phyloP scores from a whole-genome alignment of 139 green algal genomes.

The Prasinococcaceae sp. region DNA sequence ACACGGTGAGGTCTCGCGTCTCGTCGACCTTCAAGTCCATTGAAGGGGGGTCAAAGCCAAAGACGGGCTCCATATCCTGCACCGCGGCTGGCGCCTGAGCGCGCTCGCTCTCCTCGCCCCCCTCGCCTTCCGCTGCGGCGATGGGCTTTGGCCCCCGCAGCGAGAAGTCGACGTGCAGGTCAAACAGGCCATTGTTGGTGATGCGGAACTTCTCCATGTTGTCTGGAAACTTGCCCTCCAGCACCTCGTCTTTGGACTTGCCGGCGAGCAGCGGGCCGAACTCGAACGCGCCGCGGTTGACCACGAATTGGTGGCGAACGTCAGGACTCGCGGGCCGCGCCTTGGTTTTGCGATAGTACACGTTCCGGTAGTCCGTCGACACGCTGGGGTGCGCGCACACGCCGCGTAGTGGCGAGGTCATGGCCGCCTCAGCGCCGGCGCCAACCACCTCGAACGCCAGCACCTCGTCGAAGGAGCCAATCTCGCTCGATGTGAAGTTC shows the following conservation, averaged over 20 bases:
- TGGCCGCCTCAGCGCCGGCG: slow-evolving; percentile 13
- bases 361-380: slow-evolving; percentile 29
- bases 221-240: slow-evolving; percentile 27
- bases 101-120: slow-evolving; percentile 3
- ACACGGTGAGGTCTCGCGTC: slow-evolving; percentile 43
- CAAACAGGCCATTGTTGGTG: slow-evolving; percentile 61
- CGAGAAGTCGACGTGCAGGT: slow-evolving; percentile 37
- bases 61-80: neutral
- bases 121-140: slow-evolving; percentile 1
- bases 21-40: slow-evolving; percentile 48
- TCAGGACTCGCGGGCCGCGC: slow-evolving; percentile 26
- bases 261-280: slow-evolving; percentile 53
- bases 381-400: slow-evolving; percentile 54
- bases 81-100: neutral
- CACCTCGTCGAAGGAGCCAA: slow-evolving; percentile 37
- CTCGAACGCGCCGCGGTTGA: slow-evolving; percentile 44
- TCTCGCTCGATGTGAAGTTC: slow-evolving; percentile 32
- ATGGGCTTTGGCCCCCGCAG: slow-evolving; percentile 23
- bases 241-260: slow-evolving; percentile 20
- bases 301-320: slow-evolving; percentile 44
- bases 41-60: slow-evolving; percentile 26
- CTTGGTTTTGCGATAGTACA: slow-evolving; percentile 49
- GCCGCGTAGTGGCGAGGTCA: slow-evolving; percentile 24
- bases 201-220: slow-evolving; percentile 50
- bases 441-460: slow-evolving; percentile 48